These are phyloP conservation scores for Picea sitchensis DNA, from an alignment of 75 land plant species.

Conservation along the genomic window DNA sequence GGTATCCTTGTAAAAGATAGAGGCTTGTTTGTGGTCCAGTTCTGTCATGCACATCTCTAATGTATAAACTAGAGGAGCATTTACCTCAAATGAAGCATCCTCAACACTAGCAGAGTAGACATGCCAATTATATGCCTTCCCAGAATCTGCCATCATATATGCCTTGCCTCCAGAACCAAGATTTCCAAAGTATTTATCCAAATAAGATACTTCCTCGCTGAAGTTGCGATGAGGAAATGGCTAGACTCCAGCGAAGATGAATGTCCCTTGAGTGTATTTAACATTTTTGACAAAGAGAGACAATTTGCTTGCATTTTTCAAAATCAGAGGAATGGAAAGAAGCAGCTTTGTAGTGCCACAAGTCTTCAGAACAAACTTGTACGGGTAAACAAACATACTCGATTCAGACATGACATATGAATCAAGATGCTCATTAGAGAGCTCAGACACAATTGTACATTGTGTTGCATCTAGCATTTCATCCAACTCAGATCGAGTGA, in stretches of 20 bases:
- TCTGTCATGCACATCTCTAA: slow-evolving; percentile 42
- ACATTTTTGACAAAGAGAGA: slow-evolving; percentile 32
- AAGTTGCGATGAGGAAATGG: too few relatives aligned
- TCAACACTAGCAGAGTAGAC: slow-evolving; percentile 53
- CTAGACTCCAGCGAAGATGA: too few relatives aligned
- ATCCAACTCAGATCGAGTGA: slow-evolving; percentile 25
- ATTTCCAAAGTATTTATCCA: too few relatives aligned
- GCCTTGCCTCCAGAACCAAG: slow-evolving; percentile 43
- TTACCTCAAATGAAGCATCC: neutral
- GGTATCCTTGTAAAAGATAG: slow-evolving; percentile 12
- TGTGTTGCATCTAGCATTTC: slow-evolving; percentile 39
- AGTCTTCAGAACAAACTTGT: slow-evolving; percentile 71
- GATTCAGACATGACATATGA: slow-evolving; percentile 41
- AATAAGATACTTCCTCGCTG: too few relatives aligned
- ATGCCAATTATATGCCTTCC: slow-evolving; percentile 59
- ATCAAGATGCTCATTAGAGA: slow-evolving; percentile 57
- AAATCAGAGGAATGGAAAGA: slow-evolving; percentile 48
- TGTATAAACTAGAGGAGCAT: slow-evolving; percentile 26
- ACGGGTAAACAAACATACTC: too few relatives aligned
- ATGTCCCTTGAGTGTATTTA: slow-evolving; percentile 24
- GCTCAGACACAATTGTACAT: slow-evolving; percentile 68
- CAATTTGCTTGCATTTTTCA: slow-evolving; percentile 30
- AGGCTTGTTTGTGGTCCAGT: slow-evolving; percentile 18
- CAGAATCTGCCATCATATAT: slow-evolving; percentile 46
- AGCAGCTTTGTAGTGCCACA: slow-evolving; percentile 85